Conservation (phyloP, 208 protist genomes). For the Crithidia expoeki region DNA sequence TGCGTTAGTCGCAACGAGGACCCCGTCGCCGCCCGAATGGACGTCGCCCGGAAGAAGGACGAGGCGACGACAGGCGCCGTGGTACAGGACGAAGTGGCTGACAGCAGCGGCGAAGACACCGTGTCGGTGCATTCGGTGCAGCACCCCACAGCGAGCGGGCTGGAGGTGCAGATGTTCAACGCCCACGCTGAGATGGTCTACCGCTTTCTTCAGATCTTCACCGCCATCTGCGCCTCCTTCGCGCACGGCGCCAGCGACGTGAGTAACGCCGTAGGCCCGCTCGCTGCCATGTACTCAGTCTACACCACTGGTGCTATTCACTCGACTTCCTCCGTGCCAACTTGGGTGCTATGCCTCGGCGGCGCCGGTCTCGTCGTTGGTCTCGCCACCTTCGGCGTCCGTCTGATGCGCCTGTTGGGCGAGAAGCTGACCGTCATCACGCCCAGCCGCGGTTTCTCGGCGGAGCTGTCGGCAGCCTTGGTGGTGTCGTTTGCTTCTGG, state of each 20-base stretch:
- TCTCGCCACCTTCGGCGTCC: conserved; percentile 72
- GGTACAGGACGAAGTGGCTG: conserved; percentile 30
- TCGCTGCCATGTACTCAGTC: conserved; percentile 72
- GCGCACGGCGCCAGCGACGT: conserved; percentile 89
- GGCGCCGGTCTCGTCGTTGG: conserved; percentile 75
- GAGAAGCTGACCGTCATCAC: conserved; percentile 84
- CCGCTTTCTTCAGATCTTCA: conserved; percentile 85
- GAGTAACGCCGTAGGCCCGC: conserved; percentile 83
- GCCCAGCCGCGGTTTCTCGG: conserved; percentile 72
- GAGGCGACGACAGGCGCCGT: conserved; percentile 35
- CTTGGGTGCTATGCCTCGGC: conserved; percentile 77
- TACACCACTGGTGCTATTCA: conserved; percentile 56
- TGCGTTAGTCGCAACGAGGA: neutral
- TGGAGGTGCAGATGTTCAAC: conserved; percentile 63
- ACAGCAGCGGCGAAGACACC: conserved; percentile 23
- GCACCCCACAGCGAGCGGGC: conserved; percentile 29
- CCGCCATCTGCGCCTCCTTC: conserved; percentile 81
- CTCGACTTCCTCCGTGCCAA: conserved; percentile 41
- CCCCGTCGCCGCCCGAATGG: neutral
- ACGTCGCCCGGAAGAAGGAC: conserved; percentile 13
- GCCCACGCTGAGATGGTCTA: conserved; percentile 68
- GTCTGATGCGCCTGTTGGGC: conserved; percentile 73
- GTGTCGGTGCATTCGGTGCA: neutral
- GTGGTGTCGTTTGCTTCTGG: conserved; percentile 81
- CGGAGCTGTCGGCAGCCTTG: conserved; percentile 72